phyloP scores from a whole-genome alignment of 495 filamentous ascomycete species.

The Daldinia childiae region DNA sequence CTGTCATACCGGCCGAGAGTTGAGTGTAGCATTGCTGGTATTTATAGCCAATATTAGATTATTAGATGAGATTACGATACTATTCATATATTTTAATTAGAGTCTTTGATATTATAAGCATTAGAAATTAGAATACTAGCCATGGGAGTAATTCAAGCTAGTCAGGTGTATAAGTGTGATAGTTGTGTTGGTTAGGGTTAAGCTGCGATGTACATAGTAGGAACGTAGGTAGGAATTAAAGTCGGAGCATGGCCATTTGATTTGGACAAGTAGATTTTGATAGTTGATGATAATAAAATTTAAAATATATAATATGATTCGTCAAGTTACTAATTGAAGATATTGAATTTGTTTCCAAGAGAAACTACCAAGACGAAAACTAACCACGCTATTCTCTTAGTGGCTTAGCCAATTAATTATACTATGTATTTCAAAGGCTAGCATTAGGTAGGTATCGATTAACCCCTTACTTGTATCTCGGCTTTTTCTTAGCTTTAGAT shows the following conservation, averaged over 20 bases:
- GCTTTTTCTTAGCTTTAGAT: not conserved
- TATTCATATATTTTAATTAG: not conserved
- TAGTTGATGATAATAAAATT: too few relatives aligned
- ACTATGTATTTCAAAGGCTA: not conserved
- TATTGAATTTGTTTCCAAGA: not conserved
- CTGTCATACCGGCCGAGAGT: constrained; percentile 13
- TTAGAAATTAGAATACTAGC: not conserved
- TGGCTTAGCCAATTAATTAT: not conserved
- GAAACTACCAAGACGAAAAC: not conserved
- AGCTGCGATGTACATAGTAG: too few relatives aligned
- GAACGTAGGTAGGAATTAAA: too few relatives aligned
- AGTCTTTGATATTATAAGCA: not conserved
- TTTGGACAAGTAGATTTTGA: too few relatives aligned
- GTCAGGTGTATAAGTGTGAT: not conserved
- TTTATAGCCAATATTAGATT: too few relatives aligned
- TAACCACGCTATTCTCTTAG: not conserved
- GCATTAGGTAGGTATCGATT: not conserved
- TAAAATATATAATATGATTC: too few relatives aligned
- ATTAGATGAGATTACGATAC: not conserved
- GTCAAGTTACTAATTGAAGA: not conserved
- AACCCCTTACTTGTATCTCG: not conserved
- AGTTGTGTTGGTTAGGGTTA: not conserved
- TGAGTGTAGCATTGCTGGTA: constrained; percentile 6
- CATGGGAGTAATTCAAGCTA: not conserved
- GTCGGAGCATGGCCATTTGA: too few relatives aligned